phyloP scores from a whole-genome alignment of 2,329 filamentous ascomycete species.

The Aureobasidium sp. region DNA sequence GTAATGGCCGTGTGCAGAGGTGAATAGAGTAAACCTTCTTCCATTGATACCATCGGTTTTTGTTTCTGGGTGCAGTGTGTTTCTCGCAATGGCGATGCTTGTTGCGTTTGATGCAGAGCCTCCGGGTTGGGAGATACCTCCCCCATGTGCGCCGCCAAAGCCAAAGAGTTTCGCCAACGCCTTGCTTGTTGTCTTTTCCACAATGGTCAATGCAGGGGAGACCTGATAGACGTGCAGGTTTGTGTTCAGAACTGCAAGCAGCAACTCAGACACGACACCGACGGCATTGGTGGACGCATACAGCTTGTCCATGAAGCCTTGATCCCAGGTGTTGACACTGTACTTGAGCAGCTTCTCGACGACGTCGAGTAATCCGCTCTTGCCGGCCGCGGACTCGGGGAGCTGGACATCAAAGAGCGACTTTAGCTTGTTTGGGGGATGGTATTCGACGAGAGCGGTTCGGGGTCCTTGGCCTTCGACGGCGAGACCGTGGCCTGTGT shows the following conservation, averaged over 20 bases:
- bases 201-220: constrained; percentile 74
- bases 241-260: constrained; percentile 81
- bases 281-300: constrained; percentile 86
- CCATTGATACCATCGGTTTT: constrained; percentile 62
- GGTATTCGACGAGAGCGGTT: constrained; percentile 35
- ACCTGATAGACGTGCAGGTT: constrained; percentile 94
- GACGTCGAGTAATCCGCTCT: constrained; percentile 35
- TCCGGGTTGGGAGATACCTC: constrained; percentile 69
- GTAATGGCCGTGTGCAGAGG: constrained; percentile 85
- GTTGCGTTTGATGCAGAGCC: constrained; percentile 79
- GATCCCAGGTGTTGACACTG: constrained; percentile 97
- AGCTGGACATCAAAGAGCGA: constrained; percentile 31
- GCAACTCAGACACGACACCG: constrained; percentile 73
- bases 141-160: constrained; percentile 56
- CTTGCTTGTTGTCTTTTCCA: constrained; percentile 75
- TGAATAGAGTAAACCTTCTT: constrained; percentile 71
- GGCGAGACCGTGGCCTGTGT: constrained; percentile 47
- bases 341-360: constrained; percentile 66
- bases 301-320: constrained; percentile 92
- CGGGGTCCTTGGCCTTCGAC: constrained; percentile 53
- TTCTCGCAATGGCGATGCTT: constrained; percentile 78
- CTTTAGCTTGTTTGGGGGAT: constrained; percentile 35
- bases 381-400: constrained; percentile 30
- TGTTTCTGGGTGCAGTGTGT: constrained; percentile 70
- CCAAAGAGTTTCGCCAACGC: constrained; percentile 70